Base-by-base conservation (phyloP, 192 early-diverging fungal genomes). In the Backusella mclennaniae region DNA sequence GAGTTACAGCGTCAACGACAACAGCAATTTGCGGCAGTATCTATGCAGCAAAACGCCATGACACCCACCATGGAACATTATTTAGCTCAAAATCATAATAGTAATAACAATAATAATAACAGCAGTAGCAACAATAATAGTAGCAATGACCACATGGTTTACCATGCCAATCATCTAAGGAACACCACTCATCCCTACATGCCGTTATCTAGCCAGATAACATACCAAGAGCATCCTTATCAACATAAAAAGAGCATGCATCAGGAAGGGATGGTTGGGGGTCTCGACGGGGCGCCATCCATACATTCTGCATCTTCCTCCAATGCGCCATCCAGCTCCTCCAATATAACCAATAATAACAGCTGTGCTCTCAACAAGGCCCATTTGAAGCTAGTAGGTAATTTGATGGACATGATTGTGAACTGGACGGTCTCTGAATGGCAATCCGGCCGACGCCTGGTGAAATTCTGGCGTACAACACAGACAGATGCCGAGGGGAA, bases 351-450 rank as follows among this genome's bases (percentile, higher is more conserved):
- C 6, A 69, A 69, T 38, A 69, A 38, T 38, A 69, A 69, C 35
- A 69, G 68, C n/a, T 69, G 68, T 69, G 68, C 68, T 12, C 80
- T 92, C n/a, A 92, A 92, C 84, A 92, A 92, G 80, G 91, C 91
- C n/a, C 90, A 87, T 71, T 80, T 92, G 66, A 87, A 90, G 79
- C 85, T 92, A 70, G 83, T 86, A 29, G 91, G 85, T 75, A 86
- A 93, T 77, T 79, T 92, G 52, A 89, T 91, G 38, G 85, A 86
- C 72, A 91, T 90, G 90, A 82, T 87, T 76, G 71, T 86, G 72
- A 88, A 89, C 69, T 93, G 92, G 92, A 77, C 87, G 0, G 78
- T 86, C 19, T 87, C 91, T 44, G 92, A 93, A 77, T 87, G 85
- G 78, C 87, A 88, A 70, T 83, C 85, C 33, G 86, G 89, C 9